These are phyloP conservation scores for Malus domestica DNA, from an alignment of 306 rosid species.

Conservation along the genomic window ASM211411v1 NC_041803.1:22462501-22463000, in stretches of 20 bases:
- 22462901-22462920: no score
- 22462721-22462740: constrained; percentile 5
- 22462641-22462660: neutral
- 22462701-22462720: neutral
- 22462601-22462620: no score
- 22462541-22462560: fast-evolving
- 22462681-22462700: neutral
- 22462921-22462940: no score
- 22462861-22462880: neutral
- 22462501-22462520: constrained; percentile 16
- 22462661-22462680: neutral
- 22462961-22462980: no score
- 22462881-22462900: no score
- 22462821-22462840: neutral
- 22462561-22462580: neutral
- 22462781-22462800: neutral
- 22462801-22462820: neutral
- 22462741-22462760: neutral
- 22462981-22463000: no score
- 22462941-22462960: no score
- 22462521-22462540: constrained; percentile 14
- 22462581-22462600: neutral
- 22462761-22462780: neutral
- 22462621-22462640: no score
- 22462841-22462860: neutral